These are phyloP conservation scores for Aspergillus japonicus DNA, from an alignment of 2,329 filamentous ascomycete genomes.

Conservation along the genomic window DNA sequence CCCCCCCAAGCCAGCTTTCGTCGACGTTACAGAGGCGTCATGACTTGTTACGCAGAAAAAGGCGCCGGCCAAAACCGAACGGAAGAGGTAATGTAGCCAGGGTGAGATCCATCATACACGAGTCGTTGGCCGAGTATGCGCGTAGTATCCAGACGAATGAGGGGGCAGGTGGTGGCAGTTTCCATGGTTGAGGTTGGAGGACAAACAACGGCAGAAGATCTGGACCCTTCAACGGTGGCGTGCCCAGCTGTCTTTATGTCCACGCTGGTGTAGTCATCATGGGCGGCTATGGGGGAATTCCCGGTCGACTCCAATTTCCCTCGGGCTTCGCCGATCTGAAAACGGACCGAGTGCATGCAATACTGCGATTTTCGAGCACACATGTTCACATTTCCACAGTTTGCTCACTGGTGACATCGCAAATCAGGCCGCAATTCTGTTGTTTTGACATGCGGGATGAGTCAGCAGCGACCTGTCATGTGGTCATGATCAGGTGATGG, in stretches of 20 bases:
- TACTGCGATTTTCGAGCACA: background rate
- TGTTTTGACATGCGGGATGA: background rate
- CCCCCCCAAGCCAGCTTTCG: background rate
- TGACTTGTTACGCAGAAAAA: background rate
- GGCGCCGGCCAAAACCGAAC: background rate
- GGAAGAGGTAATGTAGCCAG: background rate
- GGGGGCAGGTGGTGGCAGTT: background rate
- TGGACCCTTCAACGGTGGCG: background rate
- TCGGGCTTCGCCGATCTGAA: background rate
- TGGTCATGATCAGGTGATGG: background rate
- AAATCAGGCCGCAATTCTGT: background rate
- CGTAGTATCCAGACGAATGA: background rate
- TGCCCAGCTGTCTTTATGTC: background rate
- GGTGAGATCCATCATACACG: background rate
- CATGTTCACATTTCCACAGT: background rate
- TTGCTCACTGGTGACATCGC: background rate
- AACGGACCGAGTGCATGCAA: background rate
- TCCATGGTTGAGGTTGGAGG: background rate
- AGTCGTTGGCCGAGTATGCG: background rate
- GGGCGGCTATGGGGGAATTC: background rate
- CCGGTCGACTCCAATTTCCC: background rate
- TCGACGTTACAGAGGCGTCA: background rate
- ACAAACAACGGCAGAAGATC: background rate
- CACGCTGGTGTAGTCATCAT: background rate
- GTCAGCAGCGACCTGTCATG: background rate